These are phyloP conservation scores for Metarhizium album DNA, from an alignment of 2,329 filamentous ascomycete genomes.

Conservation along the genomic window DNA sequence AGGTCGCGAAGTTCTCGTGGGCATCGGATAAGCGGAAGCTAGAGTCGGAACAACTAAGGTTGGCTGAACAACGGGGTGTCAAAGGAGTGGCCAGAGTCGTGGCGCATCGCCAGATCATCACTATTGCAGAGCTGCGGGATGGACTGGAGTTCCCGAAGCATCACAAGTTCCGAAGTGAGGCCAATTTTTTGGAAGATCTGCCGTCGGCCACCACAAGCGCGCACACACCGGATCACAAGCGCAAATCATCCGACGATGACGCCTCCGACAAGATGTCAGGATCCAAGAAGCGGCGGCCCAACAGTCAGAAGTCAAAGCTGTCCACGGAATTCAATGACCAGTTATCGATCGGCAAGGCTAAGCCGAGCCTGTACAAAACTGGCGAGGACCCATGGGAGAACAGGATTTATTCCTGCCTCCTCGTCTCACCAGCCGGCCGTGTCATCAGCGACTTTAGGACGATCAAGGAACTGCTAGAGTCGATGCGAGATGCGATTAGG, in stretches of 20 bases:
- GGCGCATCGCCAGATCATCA: constrained; percentile 8
- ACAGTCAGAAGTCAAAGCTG: constrained; percentile 7
- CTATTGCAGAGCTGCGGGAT: constrained; percentile 8
- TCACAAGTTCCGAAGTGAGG: constrained; percentile 6
- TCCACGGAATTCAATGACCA: neutral
- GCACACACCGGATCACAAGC: constrained; percentile 1
- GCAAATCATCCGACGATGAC: constrained; percentile 1
- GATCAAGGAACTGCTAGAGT: constrained; percentile 21
- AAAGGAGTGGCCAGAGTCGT: constrained; percentile 9
- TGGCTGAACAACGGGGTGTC: constrained; percentile 8
- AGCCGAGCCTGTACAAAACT: constrained; percentile 6
- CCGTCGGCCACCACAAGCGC: neutral
- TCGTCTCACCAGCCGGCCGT: constrained; percentile 9
- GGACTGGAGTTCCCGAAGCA: constrained; percentile 3
- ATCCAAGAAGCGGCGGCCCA: constrained; percentile 7
- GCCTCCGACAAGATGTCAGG: neutral
- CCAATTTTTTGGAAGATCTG: constrained; percentile 1
- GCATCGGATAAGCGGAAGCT: constrained; percentile 1
- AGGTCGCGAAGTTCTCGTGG: constrained; percentile 13
- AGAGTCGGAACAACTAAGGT: constrained; percentile 10
- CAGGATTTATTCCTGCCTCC: constrained; percentile 5
- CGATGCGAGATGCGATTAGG: constrained; percentile 23
- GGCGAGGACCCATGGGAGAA: constrained; percentile 9
- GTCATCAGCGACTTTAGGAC: constrained; percentile 15
- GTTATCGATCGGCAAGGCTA: constrained; percentile 1